Conservation (phyloP, 768 basidiomycete genomes). For the Rhizopogon rudus region DNA sequence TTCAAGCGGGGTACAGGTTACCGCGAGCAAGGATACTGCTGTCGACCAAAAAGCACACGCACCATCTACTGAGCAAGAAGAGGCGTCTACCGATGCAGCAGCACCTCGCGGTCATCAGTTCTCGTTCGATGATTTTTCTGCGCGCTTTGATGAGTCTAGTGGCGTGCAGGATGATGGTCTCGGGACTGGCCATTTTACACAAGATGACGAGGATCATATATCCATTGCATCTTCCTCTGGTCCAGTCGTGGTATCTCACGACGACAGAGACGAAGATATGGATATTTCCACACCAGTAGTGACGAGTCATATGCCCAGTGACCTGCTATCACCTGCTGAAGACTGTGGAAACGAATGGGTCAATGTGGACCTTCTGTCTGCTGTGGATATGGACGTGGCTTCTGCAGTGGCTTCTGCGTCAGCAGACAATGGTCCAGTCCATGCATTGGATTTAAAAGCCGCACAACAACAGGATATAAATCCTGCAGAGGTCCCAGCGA, state of each 20-base stretch:
- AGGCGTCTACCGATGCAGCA: background rate
- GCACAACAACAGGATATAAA: background rate
- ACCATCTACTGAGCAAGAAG: background rate
- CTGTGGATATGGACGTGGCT: background rate
- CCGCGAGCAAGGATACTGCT: background rate
- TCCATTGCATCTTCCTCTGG: constrained; percentile 8
- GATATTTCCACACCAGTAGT: constrained; percentile 5
- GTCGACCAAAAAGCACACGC: background rate
- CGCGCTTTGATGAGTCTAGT: background rate
- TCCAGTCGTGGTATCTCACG: background rate
- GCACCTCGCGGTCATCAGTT: background rate
- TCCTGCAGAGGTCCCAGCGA: background rate
- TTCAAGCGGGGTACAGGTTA: background rate
- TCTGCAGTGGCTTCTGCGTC: background rate
- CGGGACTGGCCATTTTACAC: background rate
- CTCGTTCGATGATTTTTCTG: background rate
- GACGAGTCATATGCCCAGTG: background rate
- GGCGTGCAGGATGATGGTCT: background rate
- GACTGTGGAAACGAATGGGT: background rate
- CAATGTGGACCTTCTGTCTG: background rate
- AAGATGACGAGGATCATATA: background rate
- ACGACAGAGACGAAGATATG: constrained; percentile 3
- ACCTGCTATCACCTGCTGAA: background rate
- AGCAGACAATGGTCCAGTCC: background rate
- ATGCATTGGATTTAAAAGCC: background rate